Conservation (phyloP, 495 filamentous ascomycete genomes). For the Parathielavia appendiculata region DNA sequence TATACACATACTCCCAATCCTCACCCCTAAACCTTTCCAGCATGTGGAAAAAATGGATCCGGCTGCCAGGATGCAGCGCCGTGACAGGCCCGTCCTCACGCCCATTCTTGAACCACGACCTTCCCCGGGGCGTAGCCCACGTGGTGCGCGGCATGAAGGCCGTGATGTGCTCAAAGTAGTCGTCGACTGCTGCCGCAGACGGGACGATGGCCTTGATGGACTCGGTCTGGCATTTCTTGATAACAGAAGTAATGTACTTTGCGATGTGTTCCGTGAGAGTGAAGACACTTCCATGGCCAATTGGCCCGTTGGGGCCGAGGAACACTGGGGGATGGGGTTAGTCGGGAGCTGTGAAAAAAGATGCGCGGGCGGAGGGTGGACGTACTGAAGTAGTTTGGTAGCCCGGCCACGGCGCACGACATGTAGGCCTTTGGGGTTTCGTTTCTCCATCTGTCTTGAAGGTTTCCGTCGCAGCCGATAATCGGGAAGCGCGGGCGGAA, state of each 20-base stretch:
- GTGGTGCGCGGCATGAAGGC: constrained; percentile 46
- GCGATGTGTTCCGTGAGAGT: constrained; percentile 45
- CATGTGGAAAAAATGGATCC: constrained; percentile 51
- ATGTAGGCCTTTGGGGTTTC: constrained; percentile 41
- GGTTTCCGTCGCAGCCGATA: constrained; percentile 47
- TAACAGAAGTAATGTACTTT: constrained; percentile 40
- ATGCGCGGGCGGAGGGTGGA: not conserved
- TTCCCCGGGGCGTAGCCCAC: constrained; percentile 38
- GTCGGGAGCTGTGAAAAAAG: not conserved
- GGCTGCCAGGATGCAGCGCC: constrained; percentile 46
- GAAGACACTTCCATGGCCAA: constrained; percentile 48
- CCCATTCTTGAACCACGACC: constrained; percentile 49
- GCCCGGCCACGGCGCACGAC: constrained; percentile 40
- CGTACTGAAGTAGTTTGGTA: constrained; percentile 50
- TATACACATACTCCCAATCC: constrained; percentile 46
- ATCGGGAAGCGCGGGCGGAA: constrained; percentile 59
- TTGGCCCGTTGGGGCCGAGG: constrained; percentile 46
- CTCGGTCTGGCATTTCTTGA: constrained; percentile 45
- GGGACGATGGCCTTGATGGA: constrained; percentile 39
- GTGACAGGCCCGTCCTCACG: constrained; percentile 42
- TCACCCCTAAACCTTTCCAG: constrained; percentile 43
- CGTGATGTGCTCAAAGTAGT: constrained; percentile 42
- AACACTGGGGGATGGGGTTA: constrained; percentile 34
- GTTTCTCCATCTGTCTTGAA: constrained; percentile 39
- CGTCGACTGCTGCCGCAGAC: constrained; percentile 39